phyloP scores from a whole-genome alignment of 345 rosid genomes.

The Citrus reticulata region DNA sequence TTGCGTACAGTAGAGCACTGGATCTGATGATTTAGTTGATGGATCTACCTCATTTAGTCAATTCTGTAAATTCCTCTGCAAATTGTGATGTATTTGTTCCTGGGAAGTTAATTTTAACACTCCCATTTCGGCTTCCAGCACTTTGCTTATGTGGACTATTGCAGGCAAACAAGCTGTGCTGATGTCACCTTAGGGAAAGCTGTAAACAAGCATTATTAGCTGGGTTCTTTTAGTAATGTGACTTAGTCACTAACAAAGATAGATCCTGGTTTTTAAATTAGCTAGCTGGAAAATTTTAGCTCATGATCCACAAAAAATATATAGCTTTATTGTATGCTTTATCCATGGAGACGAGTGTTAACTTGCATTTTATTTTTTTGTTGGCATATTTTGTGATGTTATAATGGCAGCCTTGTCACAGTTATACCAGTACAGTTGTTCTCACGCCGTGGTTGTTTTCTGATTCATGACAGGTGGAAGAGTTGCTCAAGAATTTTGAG shows the following conservation, averaged over 20 bases:
- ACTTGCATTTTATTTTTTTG: not conserved
- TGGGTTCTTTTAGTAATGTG: not conserved
- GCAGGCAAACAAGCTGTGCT: not conserved
- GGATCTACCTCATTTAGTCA: not conserved
- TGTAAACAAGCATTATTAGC: not conserved
- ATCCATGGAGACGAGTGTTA: not conserved
- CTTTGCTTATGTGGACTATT: not conserved
- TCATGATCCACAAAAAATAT: not conserved
- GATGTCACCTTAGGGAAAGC: not conserved
- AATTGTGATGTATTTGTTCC: not conserved
- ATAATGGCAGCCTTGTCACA: too few species aligned
- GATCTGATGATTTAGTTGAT: slow-evolving; percentile 6
- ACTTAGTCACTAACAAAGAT: not conserved
- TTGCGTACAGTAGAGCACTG: not conserved
- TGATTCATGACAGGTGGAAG: slow-evolving; percentile 53
- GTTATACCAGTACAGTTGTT: not conserved
- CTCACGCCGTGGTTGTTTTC: slow-evolving; percentile 9
- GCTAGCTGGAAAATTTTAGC: not conserved
- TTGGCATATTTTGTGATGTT: too few species aligned
- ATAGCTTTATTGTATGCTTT: not conserved
- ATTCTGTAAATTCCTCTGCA: not conserved
- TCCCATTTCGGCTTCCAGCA: not conserved
- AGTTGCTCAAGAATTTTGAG: slow-evolving; percentile 73
- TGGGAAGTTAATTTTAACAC: too few species aligned
- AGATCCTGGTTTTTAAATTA: not conserved